A percentile compares a stretch with the other conserved stretches of the same genome.
Conservation (phyloP, 805 yeast species). For the Yamadazyma takamatsuzukensis region DNA sequence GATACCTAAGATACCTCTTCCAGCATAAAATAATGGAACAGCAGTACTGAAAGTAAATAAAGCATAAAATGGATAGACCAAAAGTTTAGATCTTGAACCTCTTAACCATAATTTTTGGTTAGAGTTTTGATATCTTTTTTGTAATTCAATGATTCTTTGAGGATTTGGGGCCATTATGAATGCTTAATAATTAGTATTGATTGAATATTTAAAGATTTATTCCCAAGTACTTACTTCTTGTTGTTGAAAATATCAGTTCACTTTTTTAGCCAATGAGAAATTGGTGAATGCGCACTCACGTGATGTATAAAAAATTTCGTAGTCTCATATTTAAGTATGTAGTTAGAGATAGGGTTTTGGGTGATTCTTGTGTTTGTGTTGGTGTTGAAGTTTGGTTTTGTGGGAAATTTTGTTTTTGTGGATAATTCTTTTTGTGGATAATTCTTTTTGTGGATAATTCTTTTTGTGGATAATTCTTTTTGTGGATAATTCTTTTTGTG, state of each 20-base stretch:
- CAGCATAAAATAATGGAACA: conserved; percentile 64
- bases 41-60: conserved; percentile 64
- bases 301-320: no score
- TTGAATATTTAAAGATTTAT: no score
- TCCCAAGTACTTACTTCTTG: no score
- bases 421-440: no score
- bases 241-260: conserved; percentile 14
- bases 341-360: no score
- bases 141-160: conserved; percentile 45
- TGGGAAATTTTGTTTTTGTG: no score
- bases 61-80: conserved; percentile 77
- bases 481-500: no score
- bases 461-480: no score
- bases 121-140: conserved; percentile 42
- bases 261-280: conserved; percentile 13
- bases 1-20: conserved; percentile 68
- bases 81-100: conserved; percentile 53
- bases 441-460: no score
- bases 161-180: conserved; percentile 35
- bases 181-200: not conserved
- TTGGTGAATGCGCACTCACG: conserved; percentile 6
- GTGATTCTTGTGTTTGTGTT: no score
- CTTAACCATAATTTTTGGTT: conserved; percentile 43
- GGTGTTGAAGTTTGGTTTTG: no score
- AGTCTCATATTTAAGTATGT: no score